Percentiles rank a stretch among this genome's conserved stretches.
Conservation (phyloP, 352 stramenopile genomes). For the Phytopythium kandeliae region DNA sequence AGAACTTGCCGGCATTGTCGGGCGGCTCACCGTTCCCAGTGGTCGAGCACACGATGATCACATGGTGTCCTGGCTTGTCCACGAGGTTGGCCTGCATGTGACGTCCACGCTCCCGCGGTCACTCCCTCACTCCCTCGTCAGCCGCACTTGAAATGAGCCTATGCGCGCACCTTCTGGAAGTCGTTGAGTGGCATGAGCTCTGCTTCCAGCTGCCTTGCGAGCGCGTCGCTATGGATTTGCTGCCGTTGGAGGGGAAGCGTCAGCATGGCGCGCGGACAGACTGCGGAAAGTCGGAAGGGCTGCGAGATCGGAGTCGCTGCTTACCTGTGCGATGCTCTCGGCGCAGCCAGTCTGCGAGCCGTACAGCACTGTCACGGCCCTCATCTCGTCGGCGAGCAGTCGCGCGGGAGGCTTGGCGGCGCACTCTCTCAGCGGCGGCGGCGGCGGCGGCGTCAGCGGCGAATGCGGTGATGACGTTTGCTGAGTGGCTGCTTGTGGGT, state of each 20-base stretch:
- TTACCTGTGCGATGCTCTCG: slow-evolving; percentile 79
- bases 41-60: slow-evolving; percentile 91
- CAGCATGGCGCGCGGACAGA: background rate
- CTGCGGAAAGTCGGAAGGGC: no score
- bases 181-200: slow-evolving; percentile 55
- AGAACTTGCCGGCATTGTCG: slow-evolving; percentile 92
- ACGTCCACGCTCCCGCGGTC: background rate
- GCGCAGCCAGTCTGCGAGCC: slow-evolving; percentile 87
- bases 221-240: slow-evolving; percentile 62
- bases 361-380: slow-evolving; percentile 61
- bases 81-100: slow-evolving; percentile 31
- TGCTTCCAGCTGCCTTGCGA: slow-evolving; percentile 45
- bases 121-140: background rate
- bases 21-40: slow-evolving; percentile 95
- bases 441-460: background rate
- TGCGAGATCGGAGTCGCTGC: no score
- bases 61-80: slow-evolving; percentile 30
- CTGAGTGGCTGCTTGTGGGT: no score
- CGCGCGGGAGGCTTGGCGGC: no score
- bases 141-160: background rate
- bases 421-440: background rate
- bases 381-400: background rate
- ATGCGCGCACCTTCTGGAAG: slow-evolving; percentile 51
- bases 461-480: no score
- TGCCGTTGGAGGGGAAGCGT: slow-evolving; percentile 10